Percentiles rank a stretch among this genome's conserved stretches.
These are phyloP conservation scores for Xanthoceras sorbifolium DNA, from an alignment of 345 rosid genomes.

Conservation along the genomic window DNA sequence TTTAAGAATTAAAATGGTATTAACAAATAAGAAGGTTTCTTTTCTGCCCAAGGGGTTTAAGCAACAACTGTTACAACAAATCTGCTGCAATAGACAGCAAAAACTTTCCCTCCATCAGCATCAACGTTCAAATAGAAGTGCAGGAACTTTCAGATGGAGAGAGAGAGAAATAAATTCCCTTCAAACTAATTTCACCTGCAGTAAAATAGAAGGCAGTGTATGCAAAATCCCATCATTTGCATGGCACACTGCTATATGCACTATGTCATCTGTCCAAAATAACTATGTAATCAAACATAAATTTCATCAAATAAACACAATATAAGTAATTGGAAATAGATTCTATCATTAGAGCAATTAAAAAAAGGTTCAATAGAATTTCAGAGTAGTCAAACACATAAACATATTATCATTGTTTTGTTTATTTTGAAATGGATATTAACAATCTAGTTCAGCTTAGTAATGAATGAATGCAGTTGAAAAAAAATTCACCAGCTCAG, in stretches of 20 bases:
- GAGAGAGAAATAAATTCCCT: neutral
- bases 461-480: neutral
- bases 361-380: neutral
- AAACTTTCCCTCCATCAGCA: neutral
- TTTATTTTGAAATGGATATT: neutral
- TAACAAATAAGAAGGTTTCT: neutral
- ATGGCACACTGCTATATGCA: neutral
- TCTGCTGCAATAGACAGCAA: slow-evolving; percentile 1
- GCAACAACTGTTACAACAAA: slow-evolving; percentile 5
- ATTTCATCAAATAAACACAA: neutral
- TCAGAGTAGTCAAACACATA: neutral
- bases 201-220: neutral
- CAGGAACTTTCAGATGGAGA: neutral
- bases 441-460: neutral
- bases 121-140: neutral
- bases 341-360: neutral
- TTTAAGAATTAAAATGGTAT: neutral
- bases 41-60: neutral
- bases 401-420: too few relatives aligned
- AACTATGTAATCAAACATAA: neutral
- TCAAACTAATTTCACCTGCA: neutral
- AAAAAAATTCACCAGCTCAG: neutral
- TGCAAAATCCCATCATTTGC: neutral
- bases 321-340: neutral
- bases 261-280: neutral